Base-by-base conservation (phyloP, 495 filamentous ascomycete species). In the Aspergillus sclerotioniger region DNA sequence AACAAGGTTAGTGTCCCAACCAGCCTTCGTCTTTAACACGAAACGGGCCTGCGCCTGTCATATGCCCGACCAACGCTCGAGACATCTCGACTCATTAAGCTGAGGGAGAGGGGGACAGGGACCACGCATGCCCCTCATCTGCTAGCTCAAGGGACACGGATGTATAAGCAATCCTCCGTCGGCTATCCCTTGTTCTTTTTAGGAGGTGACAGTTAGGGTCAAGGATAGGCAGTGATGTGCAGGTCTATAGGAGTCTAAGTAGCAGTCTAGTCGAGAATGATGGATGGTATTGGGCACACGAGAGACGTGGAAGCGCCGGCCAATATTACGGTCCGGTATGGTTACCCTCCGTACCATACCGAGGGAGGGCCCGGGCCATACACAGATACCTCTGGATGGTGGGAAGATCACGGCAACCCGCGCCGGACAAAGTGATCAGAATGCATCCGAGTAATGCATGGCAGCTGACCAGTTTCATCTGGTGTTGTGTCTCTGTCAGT, bases 351-450 rank as follows among this genome's bases (percentile, higher is more conserved):
- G 15, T 39, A 39, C 35, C 5, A 13, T 39, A 39, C 35, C 9
- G 4, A 12, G 9, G 35, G 35, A 12, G 10, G 9, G 9, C 35
- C 35, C 15, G 35, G 35, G 9, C 35, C 10, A 25, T 25, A 25
- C 25, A 2, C 25, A 25, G 25, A 31, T 32, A 33, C 43, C 12
- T 44, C 19, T 29, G 31, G 7, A 39, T 41, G 33, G 51, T 17
- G 25, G 46, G 53, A 51, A 51, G 49, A 59, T 51, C 58, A 61
- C 62, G 59, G 56, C 56, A 65, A 65, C 56, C 62, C 56, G 59
- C 62, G 15, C 56, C 39, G 59, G 48, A n/a, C 46, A 32, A 48
- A 57, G 59, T 51, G 51, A 49, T 61, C 28, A 62, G 32, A 44
- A 44, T 62, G 53, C 49, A 61, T 57, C 54, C 54, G 50, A 56